A percentile compares a stretch with the other conserved stretches of the same genome.
phyloP scores from a whole-genome alignment of 306 rosid species.

The Prunus armeniaca region DNA sequence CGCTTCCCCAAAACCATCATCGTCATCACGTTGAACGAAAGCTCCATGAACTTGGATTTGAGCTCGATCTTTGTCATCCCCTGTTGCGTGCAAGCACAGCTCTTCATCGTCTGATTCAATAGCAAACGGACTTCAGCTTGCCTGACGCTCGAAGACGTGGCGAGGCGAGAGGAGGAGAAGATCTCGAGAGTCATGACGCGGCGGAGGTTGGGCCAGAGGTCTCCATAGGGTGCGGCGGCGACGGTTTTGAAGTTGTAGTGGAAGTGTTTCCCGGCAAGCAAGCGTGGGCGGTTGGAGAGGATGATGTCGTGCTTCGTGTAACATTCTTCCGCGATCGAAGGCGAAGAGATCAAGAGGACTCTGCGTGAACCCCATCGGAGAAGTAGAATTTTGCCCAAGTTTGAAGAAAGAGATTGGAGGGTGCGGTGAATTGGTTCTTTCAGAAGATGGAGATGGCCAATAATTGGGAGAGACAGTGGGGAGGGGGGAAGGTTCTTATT shows the following conservation, averaged over 20 bases:
- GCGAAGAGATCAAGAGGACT: conserved; percentile 20
- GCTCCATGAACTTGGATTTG: conserved; percentile 13
- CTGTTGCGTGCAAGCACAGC: not conserved
- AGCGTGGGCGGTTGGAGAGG: conserved; percentile 28
- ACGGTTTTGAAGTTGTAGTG: conserved; percentile 23
- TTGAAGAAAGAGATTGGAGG: not conserved
- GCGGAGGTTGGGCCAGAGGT: conserved; percentile 36
- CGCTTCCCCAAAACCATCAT: conserved; percentile 29
- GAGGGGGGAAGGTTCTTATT: conserved; percentile 24
- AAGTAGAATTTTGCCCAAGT: conserved; percentile 9
- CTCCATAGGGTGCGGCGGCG: conserved; percentile 7
- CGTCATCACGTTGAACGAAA: conserved; percentile 17
- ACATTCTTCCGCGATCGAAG: conserved; percentile 24
- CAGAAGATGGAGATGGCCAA: conserved; percentile 48
- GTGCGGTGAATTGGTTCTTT: conserved; percentile 26
- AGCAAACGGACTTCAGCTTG: conserved; percentile 13
- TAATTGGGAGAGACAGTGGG: conserved; percentile 22
- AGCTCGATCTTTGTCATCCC: not conserved
- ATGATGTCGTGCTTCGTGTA: conserved; percentile 30
- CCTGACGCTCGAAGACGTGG: not conserved
- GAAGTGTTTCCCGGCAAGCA: conserved; percentile 21
- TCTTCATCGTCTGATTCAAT: not conserved
- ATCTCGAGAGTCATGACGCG: conserved; percentile 17
- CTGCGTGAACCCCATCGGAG: conserved; percentile 21
- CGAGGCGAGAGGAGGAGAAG: conserved; percentile 21